Base-by-base conservation (phyloP, 768 basidiomycete genomes). In the Serpula lacrymans region DNA sequence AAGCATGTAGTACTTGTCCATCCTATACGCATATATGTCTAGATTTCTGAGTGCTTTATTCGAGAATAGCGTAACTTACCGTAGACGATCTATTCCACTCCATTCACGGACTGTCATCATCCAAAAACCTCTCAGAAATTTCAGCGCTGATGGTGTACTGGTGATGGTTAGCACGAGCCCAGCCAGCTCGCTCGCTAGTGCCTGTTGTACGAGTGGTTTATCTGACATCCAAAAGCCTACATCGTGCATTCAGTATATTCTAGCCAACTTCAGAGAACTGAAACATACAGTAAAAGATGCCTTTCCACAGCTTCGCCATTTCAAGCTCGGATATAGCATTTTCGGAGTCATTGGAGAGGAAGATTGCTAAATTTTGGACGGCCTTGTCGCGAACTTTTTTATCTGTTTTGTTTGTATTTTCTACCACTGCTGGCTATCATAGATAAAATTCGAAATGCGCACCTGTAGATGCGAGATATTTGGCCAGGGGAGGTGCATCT, bases 201-300 rank as follows among this genome's bases (percentile, higher is more conserved):
- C 84, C 59, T 98, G 95, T 59, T 98, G 95, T 6, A 97, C 88
- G 7, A 94, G 75, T 4, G 94, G 94, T 58, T 98, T 99, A 66
- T 99, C 95, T 8, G 94, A 97, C 93, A 97, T 97, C 94, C 95
- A 99, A 65, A 93, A 98, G 59, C 95, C 94, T 96, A 28, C 4
- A 3, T 21, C 0, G 28, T 21, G 43, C 26, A 11, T 6, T 52
- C 43, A 48, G 26, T 34, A 6, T n/a, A 22, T 39, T 34, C 29
- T 20, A 23, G 13, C 3, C 1, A 23, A 33, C 20, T 3, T 24
- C 16, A 20, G 17, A 5, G 30, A 28, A 13, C 6, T 34, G 18
- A 24, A 5, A 63, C 81, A 49, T 47, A 92, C 94, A 96, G 63
- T 95, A 99, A 62, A 95, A 99, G 37, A 98, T 77, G 1, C 94